Conservation (phyloP, 768 basidiomycete species). For the Suillus brevipes region DNA sequence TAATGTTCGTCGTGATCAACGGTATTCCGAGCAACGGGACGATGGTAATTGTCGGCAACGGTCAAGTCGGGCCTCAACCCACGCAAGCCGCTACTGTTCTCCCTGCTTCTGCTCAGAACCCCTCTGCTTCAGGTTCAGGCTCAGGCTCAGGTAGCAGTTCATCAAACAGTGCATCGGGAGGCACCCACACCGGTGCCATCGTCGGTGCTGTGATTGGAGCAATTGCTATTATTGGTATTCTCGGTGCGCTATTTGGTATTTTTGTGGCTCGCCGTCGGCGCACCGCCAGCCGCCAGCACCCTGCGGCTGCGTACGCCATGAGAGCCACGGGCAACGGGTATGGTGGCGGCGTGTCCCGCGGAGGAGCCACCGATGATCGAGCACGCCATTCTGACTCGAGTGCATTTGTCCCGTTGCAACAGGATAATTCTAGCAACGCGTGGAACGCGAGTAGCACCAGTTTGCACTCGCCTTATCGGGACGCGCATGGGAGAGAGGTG, state of each 20-base stretch:
- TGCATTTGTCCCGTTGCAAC: constrained; percentile 70
- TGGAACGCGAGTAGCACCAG: constrained; percentile 59
- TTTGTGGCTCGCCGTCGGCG: constrained; percentile 53
- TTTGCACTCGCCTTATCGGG: constrained; percentile 42
- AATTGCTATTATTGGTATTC: constrained; percentile 30
- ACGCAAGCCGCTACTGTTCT: constrained; percentile 27
- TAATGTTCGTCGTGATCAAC: constrained; percentile 79
- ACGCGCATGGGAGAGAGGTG: constrained; percentile 16
- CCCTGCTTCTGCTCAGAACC: constrained; percentile 42
- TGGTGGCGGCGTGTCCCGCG: constrained; percentile 15
- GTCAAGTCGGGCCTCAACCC: constrained; percentile 73
- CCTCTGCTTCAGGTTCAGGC: constrained; percentile 39
- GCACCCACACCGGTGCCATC: constrained; percentile 23
- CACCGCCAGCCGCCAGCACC: constrained; percentile 30
- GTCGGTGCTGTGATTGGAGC: constrained; percentile 32
- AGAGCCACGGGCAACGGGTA: constrained; percentile 26
- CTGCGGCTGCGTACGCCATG: constrained; percentile 41
- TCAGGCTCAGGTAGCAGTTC: constrained; percentile 10
- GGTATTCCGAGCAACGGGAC: constrained; percentile 84
- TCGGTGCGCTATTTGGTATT: constrained; percentile 43
- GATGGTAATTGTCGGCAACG: constrained; percentile 76
- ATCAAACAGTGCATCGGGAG: constrained; percentile 19
- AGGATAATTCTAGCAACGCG: constrained; percentile 54
- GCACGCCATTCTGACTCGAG: constrained; percentile 60
- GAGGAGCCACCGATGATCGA: constrained; percentile 23